A percentile compares a stretch with the other conserved stretches of the same genome.
phyloP scores from a whole-genome alignment of 2,329 filamentous ascomycete genomes.

The Nemania sp. region DNA sequence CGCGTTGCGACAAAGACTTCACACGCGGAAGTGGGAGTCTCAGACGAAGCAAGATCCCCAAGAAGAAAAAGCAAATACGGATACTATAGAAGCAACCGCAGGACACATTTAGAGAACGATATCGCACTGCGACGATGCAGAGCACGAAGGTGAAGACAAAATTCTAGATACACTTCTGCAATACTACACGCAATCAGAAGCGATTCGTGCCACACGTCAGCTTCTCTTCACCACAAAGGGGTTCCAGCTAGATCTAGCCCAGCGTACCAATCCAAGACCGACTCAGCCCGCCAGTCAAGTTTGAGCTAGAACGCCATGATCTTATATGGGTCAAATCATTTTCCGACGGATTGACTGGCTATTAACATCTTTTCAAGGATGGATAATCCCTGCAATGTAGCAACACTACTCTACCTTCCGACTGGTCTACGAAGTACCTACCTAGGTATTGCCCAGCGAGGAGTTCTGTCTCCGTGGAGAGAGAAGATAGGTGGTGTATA shows the following conservation, averaged over 20 bases:
- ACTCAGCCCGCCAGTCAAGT: conserved; percentile 6
- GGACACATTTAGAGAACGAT: conserved; percentile 3
- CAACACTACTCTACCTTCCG: neutral
- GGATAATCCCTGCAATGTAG: conserved; percentile 16
- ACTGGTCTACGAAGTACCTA: too few species aligned
- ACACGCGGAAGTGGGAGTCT: conserved; percentile 6
- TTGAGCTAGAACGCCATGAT: conserved; percentile 1
- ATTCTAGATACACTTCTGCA: conserved; percentile 8
- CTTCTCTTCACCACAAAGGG: conserved; percentile 14
- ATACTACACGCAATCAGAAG: conserved; percentile 5
- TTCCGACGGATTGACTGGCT: conserved; percentile 6
- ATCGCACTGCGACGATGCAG: conserved; percentile 4
- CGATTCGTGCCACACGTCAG: conserved; percentile 13
- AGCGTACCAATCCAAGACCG: neutral
- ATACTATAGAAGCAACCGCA: neutral
- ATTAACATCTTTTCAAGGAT: neutral
- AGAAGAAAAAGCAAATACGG: conserved; percentile 5
- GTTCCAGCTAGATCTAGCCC: neutral
- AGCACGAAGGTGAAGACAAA: neutral
- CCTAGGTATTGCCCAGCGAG: neutral
- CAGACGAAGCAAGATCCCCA: conserved; percentile 24
- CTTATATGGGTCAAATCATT: conserved; percentile 11
- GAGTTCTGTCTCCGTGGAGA: too few species aligned
- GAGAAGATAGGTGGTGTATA: too few species aligned
- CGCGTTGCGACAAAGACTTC: conserved; percentile 11